Evolutionary conservation across 139 green algal genomes (phyloP).

Genomic region (Pleodorina starrii): DNA sequence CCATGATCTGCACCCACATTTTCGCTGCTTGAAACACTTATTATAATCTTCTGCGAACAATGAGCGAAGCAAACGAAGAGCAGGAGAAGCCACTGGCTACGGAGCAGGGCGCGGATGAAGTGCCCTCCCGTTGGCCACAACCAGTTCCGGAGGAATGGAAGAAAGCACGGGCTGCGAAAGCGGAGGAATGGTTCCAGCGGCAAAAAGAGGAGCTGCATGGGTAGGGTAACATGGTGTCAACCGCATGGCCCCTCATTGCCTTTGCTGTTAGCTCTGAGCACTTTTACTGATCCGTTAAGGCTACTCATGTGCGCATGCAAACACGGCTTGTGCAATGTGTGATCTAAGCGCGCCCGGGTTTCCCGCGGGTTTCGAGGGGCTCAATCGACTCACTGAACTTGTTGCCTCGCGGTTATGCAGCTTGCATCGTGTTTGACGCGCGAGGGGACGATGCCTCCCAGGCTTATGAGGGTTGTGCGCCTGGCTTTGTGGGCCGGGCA

Average conservation of each 20-base stretch:
- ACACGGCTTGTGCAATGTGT: neutral
- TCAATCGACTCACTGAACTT: neutral
- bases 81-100: neutral
- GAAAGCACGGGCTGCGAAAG: constrained; percentile 5
- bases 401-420: neutral
- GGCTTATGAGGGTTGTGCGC: no score
- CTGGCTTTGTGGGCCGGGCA: no score
- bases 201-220: neutral
- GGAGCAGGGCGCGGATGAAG: constrained; percentile 1
- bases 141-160: constrained; percentile 20
- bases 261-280: neutral
- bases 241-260: neutral
- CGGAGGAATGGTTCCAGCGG: constrained; percentile 27
- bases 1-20: no score
- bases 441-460: no score
- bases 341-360: neutral
- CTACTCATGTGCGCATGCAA: neutral
- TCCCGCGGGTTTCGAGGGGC: neutral
- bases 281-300: neutral
- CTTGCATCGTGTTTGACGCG: no score
- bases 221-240: neutral
- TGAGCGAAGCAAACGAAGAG: neutral
- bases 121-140: neutral
- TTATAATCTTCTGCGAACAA: no score
- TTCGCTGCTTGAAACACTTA: no score